Base-by-base conservation (phyloP, 1,284 basidiomycete genomes). In the Rhodotorula sp. region DNA sequence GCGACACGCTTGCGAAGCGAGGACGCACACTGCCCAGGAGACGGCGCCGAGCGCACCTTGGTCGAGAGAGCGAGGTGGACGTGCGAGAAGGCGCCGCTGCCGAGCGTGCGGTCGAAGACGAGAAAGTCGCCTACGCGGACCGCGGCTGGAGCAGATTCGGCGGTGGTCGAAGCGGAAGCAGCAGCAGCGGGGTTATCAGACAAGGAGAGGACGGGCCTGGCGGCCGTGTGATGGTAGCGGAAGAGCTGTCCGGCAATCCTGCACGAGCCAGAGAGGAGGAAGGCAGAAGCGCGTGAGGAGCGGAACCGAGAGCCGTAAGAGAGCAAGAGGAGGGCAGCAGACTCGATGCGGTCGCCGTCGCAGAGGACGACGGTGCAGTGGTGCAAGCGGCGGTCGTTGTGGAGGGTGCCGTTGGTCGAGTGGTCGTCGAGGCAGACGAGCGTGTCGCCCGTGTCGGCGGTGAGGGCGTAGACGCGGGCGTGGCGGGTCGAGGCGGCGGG, bases 361-460 rank as follows among this genome's bases (percentile, higher is more conserved):
- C 89, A 88, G 9, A 92, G 82, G 63, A 92, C 87, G 34, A 89
- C 85, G 1, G 86, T 82, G 8, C 16, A 9, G 12, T 61, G 68
- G 56, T 85, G 84, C 57, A 91, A 86, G 59, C 85, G 85, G 76
- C 89, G 85, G 0, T 85, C 88, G 78, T 93, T 93, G 64, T 91
- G 82, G 48, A 86, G 79, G 52, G 91, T 82, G 3, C 91, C 91
- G 74, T 92, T 92, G n/a, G 87, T 87, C 0, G 91, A 92, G 25
- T 87, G 52, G 79, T 92, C 91, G 88, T 91, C 75, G 23, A 75
- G 27, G 41, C 25, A 67, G 14, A 73, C 61, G 58, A 74, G 50
- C 1, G 41, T n/a, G 48, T 72, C 57, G 19, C 67, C 67, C 4
- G 67, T 73, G 54, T 73, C 71, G 57, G 59, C 48, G 7, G 17